These are phyloP conservation scores for Pythium grandisporangium DNA, from an alignment of 352 stramenopile genomes.

Conservation along the genomic window DNA sequence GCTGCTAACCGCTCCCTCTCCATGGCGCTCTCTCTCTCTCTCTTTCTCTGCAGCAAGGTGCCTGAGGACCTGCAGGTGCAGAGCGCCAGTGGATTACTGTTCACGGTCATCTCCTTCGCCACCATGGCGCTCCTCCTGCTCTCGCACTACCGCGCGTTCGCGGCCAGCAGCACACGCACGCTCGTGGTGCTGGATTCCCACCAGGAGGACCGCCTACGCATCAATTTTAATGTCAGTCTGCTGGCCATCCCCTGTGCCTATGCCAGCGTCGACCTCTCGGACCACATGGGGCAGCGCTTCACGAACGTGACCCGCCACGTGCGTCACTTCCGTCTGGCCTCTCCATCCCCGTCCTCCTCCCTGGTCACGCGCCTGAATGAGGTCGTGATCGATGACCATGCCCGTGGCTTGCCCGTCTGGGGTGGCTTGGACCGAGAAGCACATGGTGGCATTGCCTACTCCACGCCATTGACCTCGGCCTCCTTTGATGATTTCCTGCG, in stretches of 20 bases:
- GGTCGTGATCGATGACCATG: conserved; percentile 56
- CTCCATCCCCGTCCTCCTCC: conserved; percentile 15
- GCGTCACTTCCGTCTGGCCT: conserved; percentile 54
- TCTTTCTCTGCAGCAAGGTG: conserved; percentile 34
- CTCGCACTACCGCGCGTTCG: conserved; percentile 49
- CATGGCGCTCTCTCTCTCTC: no score
- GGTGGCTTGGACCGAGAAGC: conserved; percentile 40
- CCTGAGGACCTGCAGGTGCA: conserved; percentile 67
- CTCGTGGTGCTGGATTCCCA: conserved; percentile 64
- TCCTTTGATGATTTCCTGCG: conserved; percentile 74
- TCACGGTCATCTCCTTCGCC: conserved; percentile 55
- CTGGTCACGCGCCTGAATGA: conserved; percentile 45
- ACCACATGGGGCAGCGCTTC: conserved; percentile 72
- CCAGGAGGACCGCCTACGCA: conserved; percentile 71
- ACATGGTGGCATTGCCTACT: conserved; percentile 58
- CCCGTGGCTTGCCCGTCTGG: conserved; percentile 54
- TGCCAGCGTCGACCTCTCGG: conserved; percentile 68
- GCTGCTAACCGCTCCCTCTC: no score
- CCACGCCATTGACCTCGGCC: conserved; percentile 43
- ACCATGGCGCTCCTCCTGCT: conserved; percentile 44
- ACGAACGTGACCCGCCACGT: conserved; percentile 77
- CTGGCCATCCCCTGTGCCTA: conserved; percentile 59
- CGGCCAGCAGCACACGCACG: conserved; percentile 29
- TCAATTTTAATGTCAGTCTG: conserved; percentile 83
- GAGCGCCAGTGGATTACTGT: conserved; percentile 46